Base-by-base conservation (phyloP, 768 basidiomycete genomes). In the Pluteus cervinus region DNA sequence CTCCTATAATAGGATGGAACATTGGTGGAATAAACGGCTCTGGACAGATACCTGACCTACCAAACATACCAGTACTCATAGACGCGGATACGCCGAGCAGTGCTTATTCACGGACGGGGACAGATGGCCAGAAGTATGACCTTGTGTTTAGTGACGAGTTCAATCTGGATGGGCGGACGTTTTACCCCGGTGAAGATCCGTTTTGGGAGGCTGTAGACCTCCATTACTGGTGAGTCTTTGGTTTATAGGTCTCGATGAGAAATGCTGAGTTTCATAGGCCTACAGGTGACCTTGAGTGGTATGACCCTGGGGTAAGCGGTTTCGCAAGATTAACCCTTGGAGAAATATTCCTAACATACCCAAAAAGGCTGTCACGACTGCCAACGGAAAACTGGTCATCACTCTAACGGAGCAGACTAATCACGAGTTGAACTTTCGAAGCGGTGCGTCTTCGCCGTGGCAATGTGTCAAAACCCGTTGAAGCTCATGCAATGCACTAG, bases 121-220 rank as follows among this genome's bases (percentile, higher is more conserved):
- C 69, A 3, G 89, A 96, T 52, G 93, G 92, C 2, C 66, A 82
- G 40, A 58, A 68, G 6, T 93, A 89, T 53, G 65, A 81, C 37
- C 76, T 99, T 21, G 84, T 88, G 2, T 98, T 92, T 63, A 89
- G 86, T 78, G 69, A 94, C 81, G 71, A 81, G 78, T 65, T 74
- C 53, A 55, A 69, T 37, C 55, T 47, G 4, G 71, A 74, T 45
- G 54, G 83, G 66, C 47, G 92, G 68, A 45, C 79, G 54, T 62
- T 86, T 69, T 58, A 86, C 77, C 72, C 91, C 48, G 73, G 85
- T 60, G 54, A 94, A 72, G 52, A 94, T 81, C 65, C 92, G 73
- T 71, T 77, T 70, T 54, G 94, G 91, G 89, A 93, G 54, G 93
- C 86, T 16, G 79, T 71, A 7, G 80, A 94, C 55, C 56, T 93